Conservation (phyloP, 805 yeast species). For the Allodekkera sacchari region DNA sequence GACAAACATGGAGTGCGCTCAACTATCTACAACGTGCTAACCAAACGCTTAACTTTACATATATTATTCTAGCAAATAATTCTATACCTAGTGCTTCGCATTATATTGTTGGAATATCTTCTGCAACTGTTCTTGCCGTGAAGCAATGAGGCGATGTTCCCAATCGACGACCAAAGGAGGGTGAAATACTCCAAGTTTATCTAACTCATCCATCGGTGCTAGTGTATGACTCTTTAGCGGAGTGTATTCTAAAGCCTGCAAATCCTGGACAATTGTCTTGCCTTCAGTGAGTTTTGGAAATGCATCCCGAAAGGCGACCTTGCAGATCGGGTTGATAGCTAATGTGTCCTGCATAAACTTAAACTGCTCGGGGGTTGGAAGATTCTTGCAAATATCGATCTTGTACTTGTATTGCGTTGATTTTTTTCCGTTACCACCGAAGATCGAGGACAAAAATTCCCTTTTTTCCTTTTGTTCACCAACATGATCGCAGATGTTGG, state of each 20-base stretch:
- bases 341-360: conserved; percentile 19
- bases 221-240: conserved; percentile 2
- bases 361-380: conserved; percentile 27
- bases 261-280: conserved; percentile 12
- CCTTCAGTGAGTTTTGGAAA: conserved; percentile 17
- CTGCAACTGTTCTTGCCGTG: conserved; percentile 34
- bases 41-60: no score
- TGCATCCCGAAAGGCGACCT: conserved; percentile 20
- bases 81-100: conserved; percentile 6
- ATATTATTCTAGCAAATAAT: no score
- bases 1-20: no score
- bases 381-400: conserved; percentile 14
- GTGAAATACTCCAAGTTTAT: conserved; percentile 20
- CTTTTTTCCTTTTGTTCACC: background rate
- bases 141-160: conserved; percentile 49
- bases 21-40: no score
- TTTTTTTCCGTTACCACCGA: conserved; percentile 11
- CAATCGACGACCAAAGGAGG: conserved; percentile 55
- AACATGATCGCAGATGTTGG: conserved; percentile 1
- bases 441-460: conserved; percentile 3
- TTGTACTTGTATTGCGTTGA: conserved; percentile 15
- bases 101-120: conserved; percentile 34
- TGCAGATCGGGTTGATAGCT: conserved; percentile 21
- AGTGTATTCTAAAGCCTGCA: conserved; percentile 10
- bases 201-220: conserved; percentile 13